Base-by-base conservation (phyloP, 371 early-diverging fungal species). In the Umbelopsis sp. region DNA sequence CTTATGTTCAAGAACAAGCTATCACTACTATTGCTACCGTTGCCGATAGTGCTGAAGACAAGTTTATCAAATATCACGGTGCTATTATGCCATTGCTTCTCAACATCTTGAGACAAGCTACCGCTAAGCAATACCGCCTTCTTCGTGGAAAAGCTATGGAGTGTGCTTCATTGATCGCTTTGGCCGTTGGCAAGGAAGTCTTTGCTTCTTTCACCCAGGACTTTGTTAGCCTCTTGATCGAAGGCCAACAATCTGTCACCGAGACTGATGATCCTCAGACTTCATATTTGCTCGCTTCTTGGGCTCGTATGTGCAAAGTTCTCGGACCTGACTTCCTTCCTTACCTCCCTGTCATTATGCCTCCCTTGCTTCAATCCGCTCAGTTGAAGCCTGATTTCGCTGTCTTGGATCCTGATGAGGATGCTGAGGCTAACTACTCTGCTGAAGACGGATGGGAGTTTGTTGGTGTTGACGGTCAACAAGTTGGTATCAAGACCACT, bases 361-460 rank as follows among this genome's bases (percentile, higher is more conserved):
- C 97, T 41, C 95, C 96, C n/a, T 89, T 98, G 74, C 69, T 98
- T 64, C 80, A 80, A 50, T 87, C 90, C 44, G 98, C 97, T 7
- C 85, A 89, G 64, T 82, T 94, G 57, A 94, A 95, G 76, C 98
- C 99, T 10, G 97, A 98, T 70, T 88, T 97, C 76, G 94, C 95
- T 29, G 85, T 97, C 65, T 79, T 97, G 44, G 96, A 95, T 52
- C 85, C 77, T 65, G 78, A 79, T 44, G 97, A 94, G 69, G 95
- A 95, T 72, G 82, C 89, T 65, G 95, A 94, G 71, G 76, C 88
- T 65, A 89, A 93, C 74, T 96, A 94, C 72, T 84, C 93, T 24
- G 83, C 93, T 50, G 97, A 97, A 70, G 97, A 98, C 70, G 97
- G 95, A 5, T 98, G 98, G 98, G 95, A 97, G 76, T 94, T 96